Percentiles rank a stretch among this genome's conserved stretches.
These are phyloP conservation scores for Malassezia pachydermatis DNA, from an alignment of 1,284 basidiomycete genomes.

Conservation along the genomic window DNA sequence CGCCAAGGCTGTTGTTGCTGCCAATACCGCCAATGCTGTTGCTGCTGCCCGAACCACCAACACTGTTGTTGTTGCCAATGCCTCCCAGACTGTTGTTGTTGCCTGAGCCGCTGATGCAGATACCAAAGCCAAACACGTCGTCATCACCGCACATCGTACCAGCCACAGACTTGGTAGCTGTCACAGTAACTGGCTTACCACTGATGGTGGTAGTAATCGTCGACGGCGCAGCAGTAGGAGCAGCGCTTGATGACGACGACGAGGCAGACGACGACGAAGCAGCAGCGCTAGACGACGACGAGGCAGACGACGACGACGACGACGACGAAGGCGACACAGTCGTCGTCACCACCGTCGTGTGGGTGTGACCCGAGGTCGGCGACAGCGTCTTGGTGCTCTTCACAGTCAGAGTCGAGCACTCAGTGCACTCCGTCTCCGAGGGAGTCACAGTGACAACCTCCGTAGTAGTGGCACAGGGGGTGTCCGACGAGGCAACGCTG, in stretches of 20 bases:
- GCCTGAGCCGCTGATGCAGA: constrained; percentile 1
- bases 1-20: too few species aligned
- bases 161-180: background rate
- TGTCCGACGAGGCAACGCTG: too few species aligned
- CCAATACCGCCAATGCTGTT: too few species aligned
- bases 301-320: background rate
- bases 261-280: background rate
- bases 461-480: too few species aligned
- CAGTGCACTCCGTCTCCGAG: too few species aligned
- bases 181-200: background rate
- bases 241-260: background rate
- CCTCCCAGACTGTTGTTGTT: background rate
- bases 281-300: background rate
- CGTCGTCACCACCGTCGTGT: too few species aligned
- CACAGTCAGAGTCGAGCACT: too few species aligned
- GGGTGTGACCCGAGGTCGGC: too few species aligned
- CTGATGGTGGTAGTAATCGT: background rate
- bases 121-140: background rate
- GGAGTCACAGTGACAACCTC: too few species aligned
- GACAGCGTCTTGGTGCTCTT: too few species aligned
- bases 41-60: too few species aligned
- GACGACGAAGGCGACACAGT: background rate
- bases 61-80: background rate
- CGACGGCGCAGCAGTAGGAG: background rate
- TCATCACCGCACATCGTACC: background rate